Percentiles rank a stretch among this genome's conserved stretches.
Conservation (phyloP, 495 filamentous ascomycete genomes). For the Podospora bellae-mahoneyi region DNA sequence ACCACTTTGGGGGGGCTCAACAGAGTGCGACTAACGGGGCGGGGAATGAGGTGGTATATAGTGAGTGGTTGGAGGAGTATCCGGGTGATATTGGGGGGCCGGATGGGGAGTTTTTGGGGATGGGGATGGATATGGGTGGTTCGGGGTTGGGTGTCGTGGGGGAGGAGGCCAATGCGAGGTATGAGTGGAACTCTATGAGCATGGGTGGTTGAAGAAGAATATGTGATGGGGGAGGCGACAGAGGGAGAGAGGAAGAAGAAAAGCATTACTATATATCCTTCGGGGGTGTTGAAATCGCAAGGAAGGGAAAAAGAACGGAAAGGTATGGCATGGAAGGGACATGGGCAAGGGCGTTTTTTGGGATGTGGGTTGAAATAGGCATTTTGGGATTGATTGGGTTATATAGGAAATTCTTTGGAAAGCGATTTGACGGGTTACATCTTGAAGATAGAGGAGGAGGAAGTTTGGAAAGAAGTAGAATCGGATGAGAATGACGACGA, state of each 20-base stretch:
- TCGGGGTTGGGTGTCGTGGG: not conserved
- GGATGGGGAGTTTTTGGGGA: not conserved
- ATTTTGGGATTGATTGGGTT: not conserved
- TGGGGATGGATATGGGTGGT: not conserved
- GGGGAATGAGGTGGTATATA: not conserved
- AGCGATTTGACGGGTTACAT: not conserved
- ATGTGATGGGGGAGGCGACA: no score
- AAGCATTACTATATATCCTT: not conserved
- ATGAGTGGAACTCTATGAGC: not conserved
- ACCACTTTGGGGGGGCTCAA: not conserved
- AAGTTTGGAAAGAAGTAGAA: not conserved
- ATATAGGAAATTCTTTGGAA: not conserved
- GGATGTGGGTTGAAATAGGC: not conserved
- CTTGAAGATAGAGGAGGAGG: not conserved
- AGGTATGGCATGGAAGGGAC: not conserved
- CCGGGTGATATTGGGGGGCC: not conserved
- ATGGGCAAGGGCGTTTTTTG: not conserved
- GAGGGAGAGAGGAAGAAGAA: not conserved
- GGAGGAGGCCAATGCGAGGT: not conserved
- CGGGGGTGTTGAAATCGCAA: not conserved
- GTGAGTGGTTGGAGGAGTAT: constrained; percentile 1
- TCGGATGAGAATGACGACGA: not conserved
- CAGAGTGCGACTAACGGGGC: not conserved
- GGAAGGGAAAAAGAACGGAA: not conserved
- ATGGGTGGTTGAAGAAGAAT: not conserved